These are phyloP conservation scores for Arabidopsis lyrata DNA, from an alignment of 441 rosid genomes.

Conservation along the genomic window DNA sequence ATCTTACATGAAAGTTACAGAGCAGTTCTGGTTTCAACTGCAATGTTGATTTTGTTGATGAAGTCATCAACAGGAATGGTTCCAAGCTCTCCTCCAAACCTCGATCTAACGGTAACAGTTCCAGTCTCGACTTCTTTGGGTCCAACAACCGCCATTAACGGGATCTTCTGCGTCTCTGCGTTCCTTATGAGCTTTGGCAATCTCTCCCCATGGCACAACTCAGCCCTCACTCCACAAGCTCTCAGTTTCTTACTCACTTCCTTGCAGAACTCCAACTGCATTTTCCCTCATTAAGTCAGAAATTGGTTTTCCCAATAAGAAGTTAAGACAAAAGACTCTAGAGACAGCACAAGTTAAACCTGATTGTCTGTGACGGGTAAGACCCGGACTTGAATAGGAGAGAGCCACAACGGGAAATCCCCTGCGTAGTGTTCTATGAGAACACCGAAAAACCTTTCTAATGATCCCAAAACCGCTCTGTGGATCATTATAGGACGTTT, in stretches of 20 bases:
- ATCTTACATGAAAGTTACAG: conserved; percentile 45
- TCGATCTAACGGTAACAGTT: conserved; percentile 79
- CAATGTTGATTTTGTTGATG: conserved; percentile 59
- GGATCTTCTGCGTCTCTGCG: conserved; percentile 90
- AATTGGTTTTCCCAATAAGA: background rate
- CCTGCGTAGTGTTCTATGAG: conserved; percentile 95
- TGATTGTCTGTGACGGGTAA: conserved; percentile 90
- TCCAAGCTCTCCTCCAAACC: conserved; percentile 85
- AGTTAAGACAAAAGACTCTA: background rate
- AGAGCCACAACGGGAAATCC: conserved; percentile 92
- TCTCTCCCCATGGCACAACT: conserved; percentile 88
- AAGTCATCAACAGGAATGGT: conserved; percentile 70
- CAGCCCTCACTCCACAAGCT: conserved; percentile 69
- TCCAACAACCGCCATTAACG: conserved; percentile 92
- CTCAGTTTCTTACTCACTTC: conserved; percentile 64
- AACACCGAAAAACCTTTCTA: conserved; percentile 92
- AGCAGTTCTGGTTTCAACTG: conserved; percentile 56
- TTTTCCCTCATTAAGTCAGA: conserved; percentile 16
- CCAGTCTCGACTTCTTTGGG: conserved; percentile 82
- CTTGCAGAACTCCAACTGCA: conserved; percentile 74
- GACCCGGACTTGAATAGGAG: conserved; percentile 86
- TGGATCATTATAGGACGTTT: conserved; percentile 96
- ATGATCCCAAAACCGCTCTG: conserved; percentile 92
- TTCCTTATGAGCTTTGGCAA: conserved; percentile 90
- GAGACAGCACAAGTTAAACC: conserved; percentile 48